phyloP scores from a whole-genome alignment of 371 early-diverging fungal species.

The Mortierella sp. region DNA sequence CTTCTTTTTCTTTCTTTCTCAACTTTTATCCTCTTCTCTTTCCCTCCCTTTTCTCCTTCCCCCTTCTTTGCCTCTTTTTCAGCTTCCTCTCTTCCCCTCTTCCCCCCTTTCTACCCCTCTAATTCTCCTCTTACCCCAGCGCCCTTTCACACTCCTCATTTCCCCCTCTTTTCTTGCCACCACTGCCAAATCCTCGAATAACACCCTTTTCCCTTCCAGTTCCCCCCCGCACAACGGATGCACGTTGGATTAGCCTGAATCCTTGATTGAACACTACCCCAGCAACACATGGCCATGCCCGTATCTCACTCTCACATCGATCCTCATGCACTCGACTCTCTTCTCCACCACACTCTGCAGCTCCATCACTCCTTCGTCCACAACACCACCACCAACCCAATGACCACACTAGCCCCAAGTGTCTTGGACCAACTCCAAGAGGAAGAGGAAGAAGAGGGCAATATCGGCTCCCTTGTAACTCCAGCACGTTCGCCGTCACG shows the following conservation, averaged over 20 bases:
- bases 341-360: slow-evolving; percentile 24
- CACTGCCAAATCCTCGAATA: too few species aligned
- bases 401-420: slow-evolving; percentile 7
- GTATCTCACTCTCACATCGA: slow-evolving; percentile 17
- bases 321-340: slow-evolving; percentile 24
- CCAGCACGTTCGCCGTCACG: not conserved
- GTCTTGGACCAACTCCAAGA: not conserved
- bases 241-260: not conserved
- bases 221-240: not conserved
- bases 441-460: not conserved
- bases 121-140: not conserved
- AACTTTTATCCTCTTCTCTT: not conserved
- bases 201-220: not conserved
- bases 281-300: slow-evolving; percentile 8
- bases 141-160: not conserved
- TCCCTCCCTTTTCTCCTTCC: not conserved
- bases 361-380: slow-evolving; percentile 15
- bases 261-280: not conserved
- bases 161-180: not conserved
- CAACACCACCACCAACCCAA: not conserved
- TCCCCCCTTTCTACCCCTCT: not conserved
- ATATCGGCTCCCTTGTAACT: not conserved
- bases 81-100: not conserved
- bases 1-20: not conserved
- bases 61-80: not conserved